Base-by-base conservation (phyloP, 225 moss, liverwort and hornwort species). In the Pleurozium schreberi region DNA sequence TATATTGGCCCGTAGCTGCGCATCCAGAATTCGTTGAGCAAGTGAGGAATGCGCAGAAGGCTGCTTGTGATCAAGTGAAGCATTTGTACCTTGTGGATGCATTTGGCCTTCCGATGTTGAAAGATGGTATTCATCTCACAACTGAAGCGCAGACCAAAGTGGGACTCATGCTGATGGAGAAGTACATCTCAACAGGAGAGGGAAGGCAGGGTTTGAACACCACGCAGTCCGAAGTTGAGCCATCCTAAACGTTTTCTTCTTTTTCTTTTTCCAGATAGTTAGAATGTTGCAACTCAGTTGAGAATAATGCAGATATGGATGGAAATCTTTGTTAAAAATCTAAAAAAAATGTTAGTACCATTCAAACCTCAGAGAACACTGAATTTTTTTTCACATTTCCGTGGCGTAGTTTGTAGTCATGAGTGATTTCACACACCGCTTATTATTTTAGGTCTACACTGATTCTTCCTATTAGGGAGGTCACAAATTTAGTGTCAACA, bases 51-150 rank as follows among this genome's bases (percentile, higher is more conserved):
- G 95, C 92, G 40, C 96, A 96, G 75, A 90, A 84, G 64, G 91
- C 94, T 62, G 92, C 84, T 4, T 67, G 90, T 58, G 90, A 89
- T 36, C 80, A 90, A 38, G 63, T 94, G 64, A 64, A 92, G 83
- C 61, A 90, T 49, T 71, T 96, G 60, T 91, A 91, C 71, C 65
- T 93, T 42, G 95, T 95, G 71, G 96, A 96, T 88, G 93, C 95
- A 28, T 89, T 92, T 84, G 95, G 95, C 19, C 95, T 95, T 81
- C 89, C 93, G 26, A 34, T 94, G 68, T 38, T 86, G 47, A 81
- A 66, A n/a, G 96, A 95, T 86, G 71, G 89, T 15, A 89, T 96
- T 40, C 95, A 95, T 87, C 93, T 96, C 80, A 94, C 95, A 38
- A 96, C 93, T 23, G 91, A 92, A 88, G 93, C 93, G 36, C 88